Percentiles rank a stretch among this genome's conserved stretches.
Conservation (phyloP, 2,329 filamentous ascomycete species). For the Fusarium musae region DNA sequence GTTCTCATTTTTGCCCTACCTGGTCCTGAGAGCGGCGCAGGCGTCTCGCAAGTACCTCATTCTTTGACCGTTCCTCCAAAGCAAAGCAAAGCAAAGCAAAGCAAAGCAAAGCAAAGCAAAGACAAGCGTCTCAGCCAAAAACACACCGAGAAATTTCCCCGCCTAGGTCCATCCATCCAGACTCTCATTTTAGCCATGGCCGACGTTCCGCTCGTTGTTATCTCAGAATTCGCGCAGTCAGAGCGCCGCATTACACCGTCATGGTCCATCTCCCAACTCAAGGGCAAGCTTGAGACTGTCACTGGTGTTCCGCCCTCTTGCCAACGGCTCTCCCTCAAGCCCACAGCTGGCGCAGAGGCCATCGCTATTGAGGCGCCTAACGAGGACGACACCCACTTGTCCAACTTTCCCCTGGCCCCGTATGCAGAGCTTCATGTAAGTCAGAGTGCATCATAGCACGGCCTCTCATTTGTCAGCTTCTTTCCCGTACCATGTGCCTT, state of each 20-base stretch:
- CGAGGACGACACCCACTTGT: conserved; percentile 76
- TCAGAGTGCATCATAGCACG: conserved; percentile 51
- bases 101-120: background rate
- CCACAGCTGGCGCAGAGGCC: conserved; percentile 63
- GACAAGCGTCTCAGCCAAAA: conserved; percentile 8
- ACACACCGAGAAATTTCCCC: conserved; percentile 23
- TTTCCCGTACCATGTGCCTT: background rate
- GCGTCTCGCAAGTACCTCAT: conserved; percentile 34
- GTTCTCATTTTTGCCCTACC: background rate
- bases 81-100: background rate
- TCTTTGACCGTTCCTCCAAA: conserved; percentile 37
- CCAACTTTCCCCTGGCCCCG: conserved; percentile 72
- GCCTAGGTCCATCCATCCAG: conserved; percentile 4
- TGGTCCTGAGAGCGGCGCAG: conserved; percentile 33
- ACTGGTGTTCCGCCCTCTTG: conserved; percentile 87
- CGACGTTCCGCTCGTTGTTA: conserved; percentile 80
- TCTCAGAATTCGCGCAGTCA: conserved; percentile 80
- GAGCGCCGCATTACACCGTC: conserved; percentile 93
- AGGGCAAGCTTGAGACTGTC: conserved; percentile 88
- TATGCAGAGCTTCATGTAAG: conserved; percentile 86
- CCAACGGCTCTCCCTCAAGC: conserved; percentile 79
- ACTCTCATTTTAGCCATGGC: conserved; percentile 59
- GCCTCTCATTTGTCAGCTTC: conserved; percentile 18
- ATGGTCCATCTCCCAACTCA: conserved; percentile 88
- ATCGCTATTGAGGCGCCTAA: conserved; percentile 75